These are phyloP conservation scores for Neurospora tetrasperma DNA, from an alignment of 495 filamentous ascomycete genomes.

Conservation along the genomic window DNA sequence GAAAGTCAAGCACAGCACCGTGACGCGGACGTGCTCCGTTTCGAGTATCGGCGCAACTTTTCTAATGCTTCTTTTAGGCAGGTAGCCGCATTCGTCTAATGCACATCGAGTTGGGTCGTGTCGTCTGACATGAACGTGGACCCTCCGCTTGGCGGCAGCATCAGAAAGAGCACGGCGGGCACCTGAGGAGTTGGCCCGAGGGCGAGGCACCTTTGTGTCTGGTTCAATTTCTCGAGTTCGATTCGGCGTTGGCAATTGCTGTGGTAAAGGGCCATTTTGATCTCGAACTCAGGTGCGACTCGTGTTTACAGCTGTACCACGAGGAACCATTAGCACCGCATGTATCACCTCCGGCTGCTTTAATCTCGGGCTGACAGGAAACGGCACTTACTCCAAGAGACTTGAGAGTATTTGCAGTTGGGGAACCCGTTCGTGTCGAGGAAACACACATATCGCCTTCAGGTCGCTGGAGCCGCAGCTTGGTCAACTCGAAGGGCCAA, in stretches of 20 bases:
- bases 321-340: not conserved
- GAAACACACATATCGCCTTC: not conserved
- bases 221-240: not conserved
- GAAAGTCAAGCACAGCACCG: not conserved
- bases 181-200: not conserved
- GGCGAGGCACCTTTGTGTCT: not conserved
- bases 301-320: not conserved
- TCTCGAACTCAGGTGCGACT: not conserved
- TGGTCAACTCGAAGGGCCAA: not conserved
- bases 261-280: not conserved
- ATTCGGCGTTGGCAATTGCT: not conserved
- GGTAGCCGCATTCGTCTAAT: not conserved
- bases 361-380: not conserved
- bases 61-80: not conserved
- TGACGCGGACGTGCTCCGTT: not conserved
- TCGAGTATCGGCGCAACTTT: not conserved
- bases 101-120: not conserved
- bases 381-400: not conserved
- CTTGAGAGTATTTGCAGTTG: not conserved
- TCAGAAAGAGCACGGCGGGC: not conserved
- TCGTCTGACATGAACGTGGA: not conserved
- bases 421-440: not conserved
- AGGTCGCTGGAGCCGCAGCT: not conserved
- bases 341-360: not conserved
- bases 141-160: not conserved